Evolutionary conservation across 345 rosid genomes (phyloP).

Genomic region (Bretschneidera sinensis): DNA sequence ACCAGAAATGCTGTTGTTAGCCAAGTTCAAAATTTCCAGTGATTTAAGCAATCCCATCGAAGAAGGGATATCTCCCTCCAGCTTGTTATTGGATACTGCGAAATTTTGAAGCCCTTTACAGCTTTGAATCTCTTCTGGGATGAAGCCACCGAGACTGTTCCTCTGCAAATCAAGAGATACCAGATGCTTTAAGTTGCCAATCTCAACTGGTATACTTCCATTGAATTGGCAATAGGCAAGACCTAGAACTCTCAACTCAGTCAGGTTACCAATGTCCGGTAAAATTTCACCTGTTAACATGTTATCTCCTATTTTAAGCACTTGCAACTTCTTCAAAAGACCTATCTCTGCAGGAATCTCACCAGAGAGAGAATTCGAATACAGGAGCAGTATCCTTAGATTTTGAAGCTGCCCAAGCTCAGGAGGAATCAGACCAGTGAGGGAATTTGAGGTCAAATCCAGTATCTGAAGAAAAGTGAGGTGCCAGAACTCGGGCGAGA

Average conservation of each 20-base stretch:
- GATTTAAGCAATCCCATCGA: slow-evolving; percentile 47
- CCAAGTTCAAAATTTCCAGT: slow-evolving; percentile 58
- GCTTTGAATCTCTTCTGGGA: slow-evolving; percentile 52
- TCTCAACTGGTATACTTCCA: slow-evolving; percentile 68
- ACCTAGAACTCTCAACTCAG: slow-evolving; percentile 50
- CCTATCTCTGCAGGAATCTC: slow-evolving; percentile 58
- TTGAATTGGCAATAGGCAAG: slow-evolving; percentile 59
- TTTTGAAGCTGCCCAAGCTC: slow-evolving; percentile 63
- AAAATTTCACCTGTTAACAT: slow-evolving; percentile 50
- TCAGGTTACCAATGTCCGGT: slow-evolving; percentile 49
- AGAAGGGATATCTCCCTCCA: slow-evolving; percentile 59
- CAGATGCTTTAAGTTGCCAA: slow-evolving; percentile 61
- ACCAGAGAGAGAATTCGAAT: slow-evolving; percentile 69
- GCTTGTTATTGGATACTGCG: slow-evolving; percentile 55
- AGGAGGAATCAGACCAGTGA: slow-evolving; percentile 57
- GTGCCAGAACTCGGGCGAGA: slow-evolving; percentile 41
- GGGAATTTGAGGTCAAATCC: slow-evolving; percentile 64
- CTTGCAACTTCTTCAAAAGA: slow-evolving; percentile 48
- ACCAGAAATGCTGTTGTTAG: slow-evolving; percentile 68
- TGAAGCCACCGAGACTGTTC: slow-evolving; percentile 54
- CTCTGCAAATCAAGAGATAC: slow-evolving; percentile 43
- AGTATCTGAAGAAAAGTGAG: slow-evolving; percentile 48
- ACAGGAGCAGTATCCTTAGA: slow-evolving; percentile 49
- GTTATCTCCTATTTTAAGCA: slow-evolving; percentile 70
- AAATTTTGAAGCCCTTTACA: slow-evolving; percentile 44